Base-by-base conservation (phyloP, 2,329 filamentous ascomycete genomes). In the Nectriaceae sp. region DNA sequence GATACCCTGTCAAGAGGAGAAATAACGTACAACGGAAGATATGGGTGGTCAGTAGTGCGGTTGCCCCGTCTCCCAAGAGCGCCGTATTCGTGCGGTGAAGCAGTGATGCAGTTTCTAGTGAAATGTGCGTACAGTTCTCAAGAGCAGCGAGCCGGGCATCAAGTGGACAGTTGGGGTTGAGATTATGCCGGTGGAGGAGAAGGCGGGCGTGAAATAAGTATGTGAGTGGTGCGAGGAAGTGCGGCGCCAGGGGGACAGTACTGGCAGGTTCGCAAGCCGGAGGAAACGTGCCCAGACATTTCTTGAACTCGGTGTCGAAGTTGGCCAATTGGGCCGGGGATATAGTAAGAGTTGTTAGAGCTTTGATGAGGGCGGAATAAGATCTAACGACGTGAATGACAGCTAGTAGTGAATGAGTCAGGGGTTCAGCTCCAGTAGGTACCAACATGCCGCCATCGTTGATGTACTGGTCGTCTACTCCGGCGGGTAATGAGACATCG, bases 11-110 rank as follows among this genome's bases (percentile, higher is more conserved):
- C 43, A 95, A 82, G 19, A 93, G 80, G 4, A 97, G 75, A 47
- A 97, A 84, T 1, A 97, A 77, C 2, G 88, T 80, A 62, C 88
- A 95, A 19, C 93, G 87, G 83, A 95, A 97, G 38, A 96, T 78
- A 65, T 97, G 94, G 13, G 83, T 84, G 47, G 90, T 88, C 8
- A 95, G 76, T 57, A 93, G 82, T 4, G 87, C 83, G 2, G 87
- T 90, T 3, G 90, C 84, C 11, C 85, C 82, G 26, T 84, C 81
- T 4, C 82, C 79, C 20, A 62, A 43, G 1, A 91, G 74, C 10
- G 80, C 76, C 3, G 79, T 72, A 21, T 79, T 80, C 65, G 75
- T 76, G 42, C 93, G 84, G 10, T 83, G 82, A 11, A 97, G 77
- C 16, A 95, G 80, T 21, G 81, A 80, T 0, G 89, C 86, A 0